Base-by-base conservation (phyloP, 2,329 filamentous ascomycete genomes). In the Stagonosporopsis vannaccii region DNA sequence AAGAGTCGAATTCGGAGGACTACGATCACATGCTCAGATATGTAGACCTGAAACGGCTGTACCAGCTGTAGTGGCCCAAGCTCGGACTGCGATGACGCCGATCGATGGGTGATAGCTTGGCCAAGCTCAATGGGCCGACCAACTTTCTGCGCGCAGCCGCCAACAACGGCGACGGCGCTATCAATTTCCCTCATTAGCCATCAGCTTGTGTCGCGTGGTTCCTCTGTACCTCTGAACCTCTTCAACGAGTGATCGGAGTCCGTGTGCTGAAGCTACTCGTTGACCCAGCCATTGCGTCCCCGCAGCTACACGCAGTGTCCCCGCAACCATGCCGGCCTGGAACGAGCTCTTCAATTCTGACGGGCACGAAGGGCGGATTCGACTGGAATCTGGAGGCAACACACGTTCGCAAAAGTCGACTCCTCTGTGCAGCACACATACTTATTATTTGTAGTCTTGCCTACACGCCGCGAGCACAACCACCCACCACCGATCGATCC, bases 401-500 rank as follows among this genome's bases (percentile, higher is more conserved):
- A 63, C 72, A 19, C 72, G 77, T 78, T 59, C 56, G 75, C 68
- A 17, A 49, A 9, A 12, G 9, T 20, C 22, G 19, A 3, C 4
- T 36, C 28, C 11, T 19, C 13, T 5, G n/a, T 11, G 22, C 19
- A 33, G 8, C 7, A 40, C 7, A 9, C 7, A 32, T 33, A 17
- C 45, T 55, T 19, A 55, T 19, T 30, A 9, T 17, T 36, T 4
- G 30, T 60, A 90, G 88, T 93, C 13, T 84, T 93, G 2, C 89
- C 90, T 1, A 81, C 80, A 82, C 84, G 88, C 63, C 81, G 81
- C 64, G 81, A 86, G 63, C 83, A 85, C 12, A 73, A 81, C 1
- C 78, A 88, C 39, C 77, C 86, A 37, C 87, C 90, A 11, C 87
- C 90, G 25, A 87, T 94, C 32, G 85, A 91, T 1, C 82, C 93